A percentile compares a stretch with the other conserved stretches of the same genome.
Conservation (phyloP, 768 basidiomycete genomes). For the Serendipita sp. region DNA sequence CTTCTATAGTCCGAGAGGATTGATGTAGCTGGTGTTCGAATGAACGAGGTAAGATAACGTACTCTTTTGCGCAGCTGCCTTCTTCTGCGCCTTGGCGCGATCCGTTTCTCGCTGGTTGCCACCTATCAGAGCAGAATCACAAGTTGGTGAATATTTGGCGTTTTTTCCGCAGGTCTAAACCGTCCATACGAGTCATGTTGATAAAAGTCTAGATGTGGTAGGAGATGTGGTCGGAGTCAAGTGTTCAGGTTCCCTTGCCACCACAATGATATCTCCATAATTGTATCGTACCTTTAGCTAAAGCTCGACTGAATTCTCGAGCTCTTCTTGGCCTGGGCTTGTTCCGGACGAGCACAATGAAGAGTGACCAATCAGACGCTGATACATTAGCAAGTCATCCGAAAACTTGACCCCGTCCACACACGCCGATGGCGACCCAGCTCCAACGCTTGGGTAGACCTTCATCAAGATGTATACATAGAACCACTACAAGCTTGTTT, state of each 20-base stretch:
- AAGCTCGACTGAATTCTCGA: neutral
- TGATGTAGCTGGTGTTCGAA: neutral
- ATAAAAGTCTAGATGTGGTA: neutral
- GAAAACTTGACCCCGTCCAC: neutral
- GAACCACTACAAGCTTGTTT: neutral
- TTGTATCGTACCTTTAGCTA: neutral
- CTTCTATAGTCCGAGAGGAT: neutral
- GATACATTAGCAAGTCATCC: neutral
- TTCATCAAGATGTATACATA: neutral
- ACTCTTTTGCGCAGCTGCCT: constrained; percentile 15
- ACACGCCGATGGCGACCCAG: neutral
- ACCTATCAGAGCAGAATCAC: constrained; percentile 27
- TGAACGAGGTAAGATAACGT: neutral
- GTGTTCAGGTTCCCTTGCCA: neutral
- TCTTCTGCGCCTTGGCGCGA: constrained; percentile 60
- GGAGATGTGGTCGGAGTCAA: neutral
- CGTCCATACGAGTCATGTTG: constrained; percentile 2
- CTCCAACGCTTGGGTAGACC: neutral
- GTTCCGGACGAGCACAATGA: neutral
- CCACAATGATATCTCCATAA: neutral
- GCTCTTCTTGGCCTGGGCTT: neutral
- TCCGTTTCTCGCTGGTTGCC: constrained; percentile 71
- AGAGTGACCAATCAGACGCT: neutral
- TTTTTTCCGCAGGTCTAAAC: neutral
- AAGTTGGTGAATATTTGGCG: neutral